Conservation (phyloP, 106 monocot genomes). For the Alisma plantagoaquatica region DNA sequence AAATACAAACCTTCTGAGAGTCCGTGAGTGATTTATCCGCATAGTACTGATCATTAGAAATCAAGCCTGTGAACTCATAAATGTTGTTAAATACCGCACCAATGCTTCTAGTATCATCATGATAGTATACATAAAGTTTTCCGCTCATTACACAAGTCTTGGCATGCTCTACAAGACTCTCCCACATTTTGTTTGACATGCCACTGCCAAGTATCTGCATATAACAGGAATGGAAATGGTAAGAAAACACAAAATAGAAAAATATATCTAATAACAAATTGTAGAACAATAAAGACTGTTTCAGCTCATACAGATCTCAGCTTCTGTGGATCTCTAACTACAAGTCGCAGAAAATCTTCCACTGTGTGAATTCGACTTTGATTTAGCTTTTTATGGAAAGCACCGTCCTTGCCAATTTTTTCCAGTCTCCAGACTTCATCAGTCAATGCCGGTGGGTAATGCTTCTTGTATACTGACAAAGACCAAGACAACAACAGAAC, state of each 20-base stretch:
- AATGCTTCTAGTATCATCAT: conserved; percentile 53
- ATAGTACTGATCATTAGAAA: conserved; percentile 59
- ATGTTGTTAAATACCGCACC: conserved; percentile 91
- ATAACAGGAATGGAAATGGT: no score
- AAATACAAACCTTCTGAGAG: conserved; percentile 56
- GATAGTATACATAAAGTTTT: conserved; percentile 77
- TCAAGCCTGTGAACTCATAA: conserved; percentile 75
- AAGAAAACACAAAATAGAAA: no score
- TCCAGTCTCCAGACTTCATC: conserved; percentile 99
- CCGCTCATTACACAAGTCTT: conserved; percentile 87
- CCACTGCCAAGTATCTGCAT: conserved; percentile 86
- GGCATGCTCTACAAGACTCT: conserved; percentile 85
- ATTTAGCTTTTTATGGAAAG: conserved; percentile 88
- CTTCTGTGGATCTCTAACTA: conserved; percentile 57
- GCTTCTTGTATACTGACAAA: conserved; percentile 93
- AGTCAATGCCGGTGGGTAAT: conserved; percentile 85
- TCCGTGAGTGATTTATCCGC: conserved; percentile 63
- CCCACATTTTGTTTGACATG: conserved; percentile 98
- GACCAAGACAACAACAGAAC: background rate
- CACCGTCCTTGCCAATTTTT: conserved; percentile 95
- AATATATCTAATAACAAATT: no score
- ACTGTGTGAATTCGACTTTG: conserved; percentile 50
- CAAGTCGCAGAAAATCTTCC: conserved; percentile 81
- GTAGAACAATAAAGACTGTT: background rate
- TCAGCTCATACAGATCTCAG: conserved; percentile 58